These are phyloP conservation scores for Acanthamoeba quina DNA, from an alignment of 208 protist genomes.

Conservation along the genomic window DNA sequence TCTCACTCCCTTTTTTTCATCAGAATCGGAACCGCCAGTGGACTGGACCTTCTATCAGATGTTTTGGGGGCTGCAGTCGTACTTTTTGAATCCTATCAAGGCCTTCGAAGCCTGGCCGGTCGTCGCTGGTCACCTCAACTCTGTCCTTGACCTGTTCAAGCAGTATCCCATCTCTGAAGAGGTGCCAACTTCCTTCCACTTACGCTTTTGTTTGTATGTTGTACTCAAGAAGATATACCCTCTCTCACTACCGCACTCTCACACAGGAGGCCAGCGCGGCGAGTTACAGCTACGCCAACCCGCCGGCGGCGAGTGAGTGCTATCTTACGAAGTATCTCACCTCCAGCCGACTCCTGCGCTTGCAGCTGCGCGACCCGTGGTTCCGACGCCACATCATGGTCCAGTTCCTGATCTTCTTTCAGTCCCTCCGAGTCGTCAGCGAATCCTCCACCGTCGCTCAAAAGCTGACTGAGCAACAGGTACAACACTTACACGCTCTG, in stretches of 20 bases:
- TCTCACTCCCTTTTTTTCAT: background rate
- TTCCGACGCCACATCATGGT: slow-evolving; percentile 66
- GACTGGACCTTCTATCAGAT: slow-evolving; percentile 61
- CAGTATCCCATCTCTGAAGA: slow-evolving; percentile 57
- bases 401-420: slow-evolving; percentile 64
- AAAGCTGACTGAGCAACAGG: slow-evolving; percentile 26
- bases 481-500: background rate
- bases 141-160: slow-evolving; percentile 62
- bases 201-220: too few species aligned
- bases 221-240: too few species aligned
- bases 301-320: background rate
- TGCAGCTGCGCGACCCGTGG: slow-evolving; percentile 66
- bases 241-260: background rate
- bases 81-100: slow-evolving; percentile 40
- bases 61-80: slow-evolving; percentile 61
- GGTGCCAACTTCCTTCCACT: background rate
- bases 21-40: slow-evolving; percentile 46
- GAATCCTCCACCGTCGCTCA: background rate
- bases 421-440: slow-evolving; percentile 42
- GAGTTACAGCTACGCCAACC: background rate
- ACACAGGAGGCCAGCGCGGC: slow-evolving; percentile 30
- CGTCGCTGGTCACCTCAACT: background rate
- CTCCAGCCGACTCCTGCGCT: slow-evolving; percentile 25
- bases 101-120: slow-evolving; percentile 34
- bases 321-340: slow-evolving; percentile 69